Evolutionary conservation across 495 filamentous ascomycete genomes (phyloP), one percentile per base, ranked within the genome.

Genomic region (Xylaria castorea): DNA sequence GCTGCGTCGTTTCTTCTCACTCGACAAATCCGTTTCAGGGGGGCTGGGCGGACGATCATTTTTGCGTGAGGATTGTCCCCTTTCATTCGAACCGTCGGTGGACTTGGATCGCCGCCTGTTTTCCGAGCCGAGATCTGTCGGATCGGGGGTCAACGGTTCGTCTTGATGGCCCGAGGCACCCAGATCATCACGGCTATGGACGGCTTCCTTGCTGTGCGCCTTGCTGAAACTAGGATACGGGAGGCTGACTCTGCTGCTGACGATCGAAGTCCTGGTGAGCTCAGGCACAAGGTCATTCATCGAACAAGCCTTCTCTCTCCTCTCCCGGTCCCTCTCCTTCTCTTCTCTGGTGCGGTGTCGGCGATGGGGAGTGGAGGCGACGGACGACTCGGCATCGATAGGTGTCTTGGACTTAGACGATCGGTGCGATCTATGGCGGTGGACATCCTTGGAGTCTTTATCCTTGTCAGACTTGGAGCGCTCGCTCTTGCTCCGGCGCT

Each of bases 151-250:
- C 69, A 89, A 90, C 42, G 91, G 91, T 69, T 87, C 86, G 7
- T 80, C 78, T 69, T 80, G 82, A 34, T 79, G 81, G 48, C 83
- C 77, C 3, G 74, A 77, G 30, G 68, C 32, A 30, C 77, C 80
- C 66, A 89, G 66, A 73, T 90, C 88, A 69, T 91, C 89, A 74
- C 86, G 86, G 78, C 87, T 89, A 62, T 86, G 83, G 48, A 97
- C 85, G 61, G 89, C 86, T 78, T 97, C 94, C 79, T 93, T 95
- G 87, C 93, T 96, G 79, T 97, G 92, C 46, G 91, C 91, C 80
- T 97, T 97, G 77, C 92, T 95, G 83, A 97, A 96, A 22, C 84
- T 87, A 5, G 95, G 94, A 78, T 98, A 98, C 16, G 94, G 91
- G 30, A 92, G 80, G 83, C 87, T 93, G 73, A 88, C 85, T 67